Percentiles rank a stretch among this genome's conserved stretches.
phyloP scores from a whole-genome alignment of 2,329 filamentous ascomycete genomes.

The Paracamarosporium sp. region DNA sequence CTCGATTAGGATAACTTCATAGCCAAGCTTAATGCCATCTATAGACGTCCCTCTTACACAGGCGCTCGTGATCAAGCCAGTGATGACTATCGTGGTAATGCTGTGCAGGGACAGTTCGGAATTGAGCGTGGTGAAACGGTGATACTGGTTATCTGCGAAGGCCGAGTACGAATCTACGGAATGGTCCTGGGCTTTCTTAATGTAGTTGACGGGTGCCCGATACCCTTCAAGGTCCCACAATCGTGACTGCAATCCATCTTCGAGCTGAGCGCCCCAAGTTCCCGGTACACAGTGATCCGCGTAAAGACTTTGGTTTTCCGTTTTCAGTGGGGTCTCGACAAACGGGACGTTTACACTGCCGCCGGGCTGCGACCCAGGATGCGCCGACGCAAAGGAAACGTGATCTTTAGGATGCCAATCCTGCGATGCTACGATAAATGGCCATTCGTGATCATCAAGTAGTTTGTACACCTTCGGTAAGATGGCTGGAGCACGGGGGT shows the following conservation, averaged over 20 bases:
- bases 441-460: constrained; percentile 31
- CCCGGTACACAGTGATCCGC: constrained; percentile 28
- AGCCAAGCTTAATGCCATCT: constrained; percentile 30
- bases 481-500: constrained; percentile 22
- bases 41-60: constrained; percentile 29
- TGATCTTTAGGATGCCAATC: constrained; percentile 29
- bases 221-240: constrained; percentile 28
- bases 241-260: constrained; percentile 24
- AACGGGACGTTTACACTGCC: constrained; percentile 25
- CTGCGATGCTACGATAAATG: constrained; percentile 31
- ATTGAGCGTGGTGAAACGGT: constrained; percentile 28
- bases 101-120: constrained; percentile 23
- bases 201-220: constrained; percentile 27
- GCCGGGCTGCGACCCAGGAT: constrained; percentile 14
- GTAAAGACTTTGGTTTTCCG: constrained; percentile 22
- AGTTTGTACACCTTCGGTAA: constrained; percentile 28
- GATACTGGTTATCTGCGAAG: constrained; percentile 33
- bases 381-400: constrained; percentile 28
- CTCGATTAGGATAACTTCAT: constrained; percentile 28
- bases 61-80: constrained; percentile 26
- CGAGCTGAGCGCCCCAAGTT: constrained; percentile 26
- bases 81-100: constrained; percentile 25
- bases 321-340: constrained; percentile 23
- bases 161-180: constrained; percentile 29
- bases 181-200: constrained; percentile 32